Evolutionary conservation across 768 basidiomycete genomes (phyloP), one percentile per base, ranked within the genome.

Genomic region (Auricularia sp.): DNA sequence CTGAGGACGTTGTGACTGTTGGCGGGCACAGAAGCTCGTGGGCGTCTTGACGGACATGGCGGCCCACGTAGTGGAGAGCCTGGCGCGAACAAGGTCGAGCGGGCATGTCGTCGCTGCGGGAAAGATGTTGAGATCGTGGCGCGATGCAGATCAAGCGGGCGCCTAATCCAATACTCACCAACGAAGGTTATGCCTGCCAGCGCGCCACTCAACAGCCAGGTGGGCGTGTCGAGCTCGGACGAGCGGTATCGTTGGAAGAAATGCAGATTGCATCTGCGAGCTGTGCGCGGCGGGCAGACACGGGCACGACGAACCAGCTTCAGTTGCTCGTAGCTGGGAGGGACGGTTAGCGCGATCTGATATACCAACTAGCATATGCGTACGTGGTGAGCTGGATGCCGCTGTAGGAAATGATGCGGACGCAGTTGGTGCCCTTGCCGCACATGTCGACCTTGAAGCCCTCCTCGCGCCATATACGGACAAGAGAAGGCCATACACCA

Each of bases 111-210:
- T 82, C 69, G 87, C 90, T 92, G 64, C 18, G 21, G 62, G 54
- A 58, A 59, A 54, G 61, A 63, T 35, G 37, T 65, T 54, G 54
- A 21, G 61, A 65, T 56, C 65, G 45, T 51, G 65, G 63, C 18
- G 61, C 67, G 16, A 64, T 65, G 35, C 39, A 63, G 59, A 33
- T 36, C 62, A 37, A 13, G 11, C 14, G 62, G 56, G 51, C 51
- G 63, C 47, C 39, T 37, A 34, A 37, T 21, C 21, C 24, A 21
- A 11, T 11, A 84, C 90, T 72, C 71, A 94, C 94, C 91, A 67
- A 99, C 96, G 66, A 93, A 94, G 7, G 91, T 90, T 67, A 98
- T 91, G 34, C 96, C 96, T 62, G 96, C 96, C 13, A 96, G 77
- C 21, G 93, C 94, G 67, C 96, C 96, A 63, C 91, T 87, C 1